Evolutionary conservation across 257 asterid genomes (phyloP).

Genomic region (Lavandula angustifolia): DNA sequence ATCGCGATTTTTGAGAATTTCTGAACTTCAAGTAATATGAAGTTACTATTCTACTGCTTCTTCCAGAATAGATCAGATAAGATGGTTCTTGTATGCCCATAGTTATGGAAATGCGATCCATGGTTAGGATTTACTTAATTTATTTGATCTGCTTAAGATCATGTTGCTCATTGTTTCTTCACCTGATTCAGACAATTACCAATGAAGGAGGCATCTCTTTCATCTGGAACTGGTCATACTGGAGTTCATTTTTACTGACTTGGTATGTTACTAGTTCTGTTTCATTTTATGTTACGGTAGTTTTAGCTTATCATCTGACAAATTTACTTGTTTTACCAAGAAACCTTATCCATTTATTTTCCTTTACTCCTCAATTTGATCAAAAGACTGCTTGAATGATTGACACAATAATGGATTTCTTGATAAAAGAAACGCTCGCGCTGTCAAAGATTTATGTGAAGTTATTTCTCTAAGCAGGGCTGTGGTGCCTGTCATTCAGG

Average conservation of each 20-base stretch:
- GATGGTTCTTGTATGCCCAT: too few relatives aligned
- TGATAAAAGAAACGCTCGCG: too few relatives aligned
- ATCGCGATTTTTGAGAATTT: not conserved
- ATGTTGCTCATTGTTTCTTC: constrained; percentile 14
- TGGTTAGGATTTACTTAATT: too few relatives aligned
- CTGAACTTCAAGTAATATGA: constrained; percentile 9
- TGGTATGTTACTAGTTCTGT: constrained; percentile 47
- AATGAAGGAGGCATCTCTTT: constrained; percentile 59
- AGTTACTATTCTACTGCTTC: too few relatives aligned
- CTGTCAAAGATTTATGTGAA: constrained; percentile 45
- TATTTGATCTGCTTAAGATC: not conserved
- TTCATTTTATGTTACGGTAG: constrained; percentile 4
- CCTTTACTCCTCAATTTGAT: constrained; percentile 3
- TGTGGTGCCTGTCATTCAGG: constrained; percentile 87
- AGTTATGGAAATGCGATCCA: too few relatives aligned
- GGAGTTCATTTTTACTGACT: constrained; percentile 81
- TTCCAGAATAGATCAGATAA: too few relatives aligned
- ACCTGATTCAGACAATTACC: constrained; percentile 48
- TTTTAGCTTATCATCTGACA: constrained; percentile 5
- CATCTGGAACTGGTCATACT: constrained; percentile 86
- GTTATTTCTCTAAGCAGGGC: constrained; percentile 71
- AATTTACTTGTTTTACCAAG: not conserved
- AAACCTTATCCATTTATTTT: constrained; percentile 1
- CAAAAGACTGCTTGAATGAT: not conserved
- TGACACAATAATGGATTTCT: too few relatives aligned